Conservation (phyloP, 169 alveolate species). For the Condylostoma magnum region DNA sequence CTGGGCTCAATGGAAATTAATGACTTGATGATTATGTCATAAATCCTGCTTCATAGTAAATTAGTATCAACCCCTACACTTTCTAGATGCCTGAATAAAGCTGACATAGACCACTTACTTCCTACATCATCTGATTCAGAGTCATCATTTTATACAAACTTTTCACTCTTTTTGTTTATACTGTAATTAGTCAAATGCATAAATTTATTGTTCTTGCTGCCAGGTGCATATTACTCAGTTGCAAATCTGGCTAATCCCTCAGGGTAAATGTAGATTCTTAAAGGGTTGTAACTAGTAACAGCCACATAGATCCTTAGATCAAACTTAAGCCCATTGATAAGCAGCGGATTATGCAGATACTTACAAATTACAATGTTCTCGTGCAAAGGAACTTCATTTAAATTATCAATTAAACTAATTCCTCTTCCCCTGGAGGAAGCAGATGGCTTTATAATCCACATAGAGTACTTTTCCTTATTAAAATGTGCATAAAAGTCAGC, state of each 20-base stretch:
- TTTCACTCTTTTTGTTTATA: slow-evolving; percentile 68
- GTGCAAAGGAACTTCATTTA: slow-evolving; percentile 46
- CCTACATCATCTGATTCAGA: slow-evolving; percentile 69
- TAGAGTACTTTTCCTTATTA: slow-evolving; percentile 7
- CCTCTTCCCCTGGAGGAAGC: slow-evolving; percentile 65
- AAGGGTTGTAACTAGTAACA: slow-evolving; percentile 56
- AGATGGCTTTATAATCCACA: slow-evolving; percentile 63
- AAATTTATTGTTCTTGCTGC: slow-evolving; percentile 33
- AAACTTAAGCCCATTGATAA: slow-evolving; percentile 55
- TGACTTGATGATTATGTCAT: slow-evolving; percentile 70
- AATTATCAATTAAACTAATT: slow-evolving; percentile 40
- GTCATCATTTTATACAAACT: slow-evolving; percentile 62
- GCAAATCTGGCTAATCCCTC: slow-evolving; percentile 84
- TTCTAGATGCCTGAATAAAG: slow-evolving; percentile 50
- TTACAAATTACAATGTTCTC: slow-evolving; percentile 15
- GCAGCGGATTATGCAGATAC: slow-evolving; percentile 15
- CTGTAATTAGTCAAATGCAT: slow-evolving; percentile 78
- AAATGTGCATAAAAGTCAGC: slow-evolving; percentile 24
- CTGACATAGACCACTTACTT: slow-evolving; percentile 62
- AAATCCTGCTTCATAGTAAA: slow-evolving; percentile 61
- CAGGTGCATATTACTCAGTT: slow-evolving; percentile 47
- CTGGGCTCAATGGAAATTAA: slow-evolving; percentile 50
- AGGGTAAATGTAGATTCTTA: slow-evolving; percentile 59
- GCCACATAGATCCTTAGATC: slow-evolving; percentile 55
- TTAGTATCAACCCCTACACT: slow-evolving; percentile 30